These are phyloP conservation scores for Pythium brachiatum DNA, from an alignment of 352 stramenopile species.

Conservation along the genomic window DNA sequence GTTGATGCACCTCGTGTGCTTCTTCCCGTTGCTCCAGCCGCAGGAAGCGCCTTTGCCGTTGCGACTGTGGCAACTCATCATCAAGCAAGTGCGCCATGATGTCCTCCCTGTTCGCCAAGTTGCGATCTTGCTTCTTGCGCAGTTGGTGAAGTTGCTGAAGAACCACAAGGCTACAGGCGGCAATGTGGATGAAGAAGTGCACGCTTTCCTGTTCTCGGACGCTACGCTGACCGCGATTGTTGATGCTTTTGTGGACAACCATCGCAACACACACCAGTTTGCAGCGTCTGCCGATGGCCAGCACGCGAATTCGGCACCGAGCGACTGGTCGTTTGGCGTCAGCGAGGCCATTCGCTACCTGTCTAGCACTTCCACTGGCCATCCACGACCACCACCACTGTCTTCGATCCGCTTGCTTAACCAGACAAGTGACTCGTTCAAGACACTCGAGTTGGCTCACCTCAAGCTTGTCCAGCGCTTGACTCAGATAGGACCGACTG, in stretches of 20 bases:
- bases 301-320: constrained; percentile 59
- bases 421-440: constrained; percentile 39
- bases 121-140: constrained; percentile 45
- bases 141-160: constrained; percentile 53
- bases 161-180: constrained; percentile 2
- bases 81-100: constrained; percentile 52
- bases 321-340: constrained; percentile 76
- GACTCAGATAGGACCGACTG: constrained; percentile 35
- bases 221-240: constrained; percentile 42
- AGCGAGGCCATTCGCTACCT: constrained; percentile 58
- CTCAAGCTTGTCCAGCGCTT: constrained; percentile 55
- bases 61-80: constrained; percentile 48
- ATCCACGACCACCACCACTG: constrained; percentile 46
- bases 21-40: constrained; percentile 62
- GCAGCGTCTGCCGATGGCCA: constrained; percentile 66
- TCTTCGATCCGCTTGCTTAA: constrained; percentile 59
- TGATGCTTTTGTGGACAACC: constrained; percentile 50
- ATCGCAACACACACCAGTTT: constrained; percentile 61
- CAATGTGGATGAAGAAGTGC: constrained; percentile 12
- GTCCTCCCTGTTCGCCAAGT: constrained; percentile 65
- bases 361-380: constrained; percentile 38
- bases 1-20: constrained; percentile 63
- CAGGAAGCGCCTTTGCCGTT: constrained; percentile 39
- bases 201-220: constrained; percentile 43
- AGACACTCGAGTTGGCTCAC: constrained; percentile 30